Evolutionary conservation across 225 moss, liverwort and hornwort species (phyloP), one percentile per base, ranked within the genome.

Genomic region (Physcomitrellopsis africana): DNA sequence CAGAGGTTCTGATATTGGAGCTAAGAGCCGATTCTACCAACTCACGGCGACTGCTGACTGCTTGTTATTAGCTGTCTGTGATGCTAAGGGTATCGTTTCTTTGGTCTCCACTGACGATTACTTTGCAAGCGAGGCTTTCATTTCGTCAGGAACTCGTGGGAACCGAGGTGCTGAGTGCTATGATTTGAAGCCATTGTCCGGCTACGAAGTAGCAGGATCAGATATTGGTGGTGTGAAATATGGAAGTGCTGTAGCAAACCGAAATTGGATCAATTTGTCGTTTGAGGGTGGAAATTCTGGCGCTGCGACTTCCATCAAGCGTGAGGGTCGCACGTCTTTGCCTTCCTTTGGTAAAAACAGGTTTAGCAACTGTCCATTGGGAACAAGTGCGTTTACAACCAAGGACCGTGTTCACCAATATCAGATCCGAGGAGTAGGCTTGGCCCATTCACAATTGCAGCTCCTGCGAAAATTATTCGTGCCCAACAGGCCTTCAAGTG

Each of bases 341-440:
- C 41, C 62, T 62, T 68, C 67, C 43, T 79, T 61, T 63, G 24
- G 37, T 26, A 81, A 75, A 68, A 81, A 53, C 26, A 58, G 51
- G 8, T 72, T 71, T 24, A 75, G 67, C 56, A 78, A 58, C 13
- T 24, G 24, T 59, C 57, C 58, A 46, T 44, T 79, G 62, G 84
- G 89, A 80, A 86, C 94, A 74, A 94, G 94, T 68, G 94, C 91
- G 24, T 96, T 96, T 72, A 96, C 91, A 27, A 81, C 91, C 22
- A 89, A 88, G 65, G 76, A 85, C 17, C 81, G 88, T 58, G 73
- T 91, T 65, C 60, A 62, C 20, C 83, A 88, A 26, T 79, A 80
- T 62, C 83, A 83, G 63, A 77, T 63, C 60, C 73, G 65, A 66
- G 80, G 67, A 64, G 51, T 81, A 49, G 49, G 72, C 70, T 60